phyloP scores from a whole-genome alignment of 2,329 filamentous ascomycete genomes.

The Fusarium equiseti region DNA sequence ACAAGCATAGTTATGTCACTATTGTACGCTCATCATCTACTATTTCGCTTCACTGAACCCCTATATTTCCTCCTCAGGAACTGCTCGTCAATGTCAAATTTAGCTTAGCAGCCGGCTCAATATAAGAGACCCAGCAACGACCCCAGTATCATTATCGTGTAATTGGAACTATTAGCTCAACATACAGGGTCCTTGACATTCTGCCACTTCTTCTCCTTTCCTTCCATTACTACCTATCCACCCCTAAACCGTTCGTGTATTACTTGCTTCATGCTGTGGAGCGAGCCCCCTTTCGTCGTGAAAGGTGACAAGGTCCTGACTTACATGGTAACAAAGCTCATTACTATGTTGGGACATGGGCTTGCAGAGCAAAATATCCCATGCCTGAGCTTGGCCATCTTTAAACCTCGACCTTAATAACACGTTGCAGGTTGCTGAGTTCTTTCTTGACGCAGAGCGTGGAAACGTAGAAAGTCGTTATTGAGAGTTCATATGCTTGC shows the following conservation, averaged over 20 bases:
- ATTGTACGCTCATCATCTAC: constrained; percentile 3
- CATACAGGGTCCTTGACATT: constrained; percentile 35
- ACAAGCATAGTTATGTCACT: constrained; percentile 2
- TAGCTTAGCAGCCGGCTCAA: constrained; percentile 32
- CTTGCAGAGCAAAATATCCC: not conserved
- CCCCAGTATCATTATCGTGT: constrained; percentile 32
- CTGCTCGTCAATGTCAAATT: constrained; percentile 23
- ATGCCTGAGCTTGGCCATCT: not conserved
- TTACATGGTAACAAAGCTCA: constrained; percentile 5
- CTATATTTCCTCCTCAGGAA: constrained; percentile 10
- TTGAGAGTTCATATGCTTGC: constrained; percentile 6
- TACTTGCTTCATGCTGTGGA: constrained; percentile 11
- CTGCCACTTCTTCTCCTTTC: constrained; percentile 13
- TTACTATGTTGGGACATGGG: not conserved
- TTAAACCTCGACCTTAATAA: not conserved
- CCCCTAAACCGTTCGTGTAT: not conserved
- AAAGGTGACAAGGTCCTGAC: constrained; percentile 6
- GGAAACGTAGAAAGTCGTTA: not conserved
- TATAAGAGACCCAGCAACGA: constrained; percentile 31
- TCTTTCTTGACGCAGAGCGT: not conserved
- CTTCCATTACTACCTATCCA: not conserved
- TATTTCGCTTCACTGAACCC: constrained; percentile 1
- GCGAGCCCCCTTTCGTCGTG: constrained; percentile 9
- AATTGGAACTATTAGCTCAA: constrained; percentile 21
- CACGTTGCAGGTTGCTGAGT: not conserved